Conservation (phyloP, 2,329 filamentous ascomycete species). For the Trichoderma citrinoviride region DNA sequence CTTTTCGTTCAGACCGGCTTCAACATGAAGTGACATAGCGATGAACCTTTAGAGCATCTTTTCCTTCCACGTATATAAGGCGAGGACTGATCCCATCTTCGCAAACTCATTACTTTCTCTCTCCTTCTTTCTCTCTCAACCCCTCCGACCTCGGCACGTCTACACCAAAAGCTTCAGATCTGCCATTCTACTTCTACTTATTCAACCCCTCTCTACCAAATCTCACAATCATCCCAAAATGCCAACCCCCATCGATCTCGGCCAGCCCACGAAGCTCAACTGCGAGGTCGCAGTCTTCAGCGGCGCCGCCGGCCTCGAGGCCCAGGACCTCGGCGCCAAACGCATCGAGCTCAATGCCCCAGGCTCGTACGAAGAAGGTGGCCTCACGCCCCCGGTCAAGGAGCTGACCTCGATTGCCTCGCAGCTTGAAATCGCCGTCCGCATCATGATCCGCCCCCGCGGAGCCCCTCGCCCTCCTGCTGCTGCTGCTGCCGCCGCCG, state of each 20-base stretch:
- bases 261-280: constrained; percentile 9
- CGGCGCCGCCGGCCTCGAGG: constrained; percentile 38
- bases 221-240: background rate
- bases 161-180: background rate
- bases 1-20: background rate
- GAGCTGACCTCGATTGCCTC: constrained; percentile 38
- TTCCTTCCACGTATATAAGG: background rate
- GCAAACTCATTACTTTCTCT: background rate
- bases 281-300: constrained; percentile 55
- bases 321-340: constrained; percentile 44
- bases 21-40: background rate
- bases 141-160: background rate
- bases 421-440: constrained; percentile 41
- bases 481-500: background rate
- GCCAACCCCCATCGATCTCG: constrained; percentile 8
- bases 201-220: background rate
- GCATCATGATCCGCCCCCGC: constrained; percentile 56
- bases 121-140: background rate
- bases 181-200: too few relatives aligned
- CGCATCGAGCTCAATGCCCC: constrained; percentile 55
- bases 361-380: constrained; percentile 50
- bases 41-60: too few relatives aligned
- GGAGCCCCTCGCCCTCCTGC: constrained; percentile 18
- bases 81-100: background rate
- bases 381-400: constrained; percentile 47